Evolutionary conservation across 2,329 filamentous ascomycete genomes (phyloP).

Genomic region (Fusarium xylarioides): DNA sequence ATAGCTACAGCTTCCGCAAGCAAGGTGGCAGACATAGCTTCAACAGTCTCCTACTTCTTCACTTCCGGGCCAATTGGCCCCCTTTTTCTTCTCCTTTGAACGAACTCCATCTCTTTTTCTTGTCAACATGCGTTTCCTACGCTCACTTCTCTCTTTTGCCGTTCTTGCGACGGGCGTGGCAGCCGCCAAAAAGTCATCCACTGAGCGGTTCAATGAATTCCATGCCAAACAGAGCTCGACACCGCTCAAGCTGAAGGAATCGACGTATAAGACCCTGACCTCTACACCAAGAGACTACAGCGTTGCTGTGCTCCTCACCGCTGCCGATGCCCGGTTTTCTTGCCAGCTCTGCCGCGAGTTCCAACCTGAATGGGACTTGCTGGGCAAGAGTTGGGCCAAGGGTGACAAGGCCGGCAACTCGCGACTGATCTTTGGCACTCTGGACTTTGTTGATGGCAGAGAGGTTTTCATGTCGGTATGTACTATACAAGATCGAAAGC

Average conservation of each 20-base stretch:
- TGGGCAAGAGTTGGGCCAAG: conserved; percentile 86
- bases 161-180: conserved; percentile 68
- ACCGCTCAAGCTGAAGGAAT: conserved; percentile 82
- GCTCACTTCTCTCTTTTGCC: conserved; percentile 69
- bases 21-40: conserved; percentile 20
- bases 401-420: conserved; percentile 80
- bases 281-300: conserved; percentile 83
- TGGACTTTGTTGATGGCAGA: conserved; percentile 89
- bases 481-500: background rate
- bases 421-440: conserved; percentile 78
- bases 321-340: conserved; percentile 82
- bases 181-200: conserved; percentile 70
- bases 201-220: conserved; percentile 76
- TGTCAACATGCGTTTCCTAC: conserved; percentile 73
- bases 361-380: conserved; percentile 90
- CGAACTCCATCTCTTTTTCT: background rate
- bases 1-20: conserved; percentile 31
- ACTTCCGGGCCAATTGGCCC: conserved; percentile 39
- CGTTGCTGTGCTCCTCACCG: conserved; percentile 84
- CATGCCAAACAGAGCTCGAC: conserved; percentile 70
- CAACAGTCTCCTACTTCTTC: conserved; percentile 10
- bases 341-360: conserved; percentile 91
- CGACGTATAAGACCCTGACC: conserved; percentile 78
- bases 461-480: conserved; percentile 84
- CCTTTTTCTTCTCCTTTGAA: background rate